Conservation (phyloP, 352 stramenopile species). For the Pythium insidiosum region DNA sequence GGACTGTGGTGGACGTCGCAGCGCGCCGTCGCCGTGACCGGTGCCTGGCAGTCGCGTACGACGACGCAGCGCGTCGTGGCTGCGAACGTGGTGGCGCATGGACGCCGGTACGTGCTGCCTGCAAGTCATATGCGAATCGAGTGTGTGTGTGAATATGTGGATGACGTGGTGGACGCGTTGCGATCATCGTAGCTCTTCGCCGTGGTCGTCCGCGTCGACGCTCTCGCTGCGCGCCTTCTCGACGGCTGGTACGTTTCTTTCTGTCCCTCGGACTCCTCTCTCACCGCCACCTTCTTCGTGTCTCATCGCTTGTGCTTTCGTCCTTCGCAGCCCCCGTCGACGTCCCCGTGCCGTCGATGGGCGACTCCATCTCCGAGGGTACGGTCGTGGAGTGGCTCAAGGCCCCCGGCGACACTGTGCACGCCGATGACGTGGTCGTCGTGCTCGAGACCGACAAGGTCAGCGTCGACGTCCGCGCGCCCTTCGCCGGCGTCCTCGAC, state of each 20-base stretch:
- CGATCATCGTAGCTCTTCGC: background rate
- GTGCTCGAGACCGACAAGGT: conserved; percentile 99
- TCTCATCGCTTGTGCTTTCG: background rate
- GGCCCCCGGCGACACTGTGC: conserved; percentile 89
- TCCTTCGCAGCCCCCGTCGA: background rate
- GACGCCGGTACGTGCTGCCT: background rate
- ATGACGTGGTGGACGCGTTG: background rate
- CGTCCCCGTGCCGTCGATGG: conserved; percentile 84
- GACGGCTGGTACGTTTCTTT: background rate
- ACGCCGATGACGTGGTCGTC: conserved; percentile 95
- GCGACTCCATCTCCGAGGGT: conserved; percentile 97
- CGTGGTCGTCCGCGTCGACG: background rate
- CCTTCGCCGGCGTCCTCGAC: conserved; percentile 86
- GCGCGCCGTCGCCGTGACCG: too few species aligned
- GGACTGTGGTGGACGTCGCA: background rate
- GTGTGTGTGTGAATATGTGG: too few species aligned
- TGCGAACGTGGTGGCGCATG: background rate
- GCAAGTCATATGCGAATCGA: too few species aligned
- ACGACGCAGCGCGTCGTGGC: too few species aligned
- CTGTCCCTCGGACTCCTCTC: background rate
- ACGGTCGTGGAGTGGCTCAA: conserved; percentile 97
- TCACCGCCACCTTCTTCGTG: background rate
- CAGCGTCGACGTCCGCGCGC: conserved; percentile 87
- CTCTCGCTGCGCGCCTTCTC: background rate
- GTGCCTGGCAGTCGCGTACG: too few species aligned